phyloP scores from a whole-genome alignment of 768 basidiomycete species.

The Termitomyces bulborhizus region DNA sequence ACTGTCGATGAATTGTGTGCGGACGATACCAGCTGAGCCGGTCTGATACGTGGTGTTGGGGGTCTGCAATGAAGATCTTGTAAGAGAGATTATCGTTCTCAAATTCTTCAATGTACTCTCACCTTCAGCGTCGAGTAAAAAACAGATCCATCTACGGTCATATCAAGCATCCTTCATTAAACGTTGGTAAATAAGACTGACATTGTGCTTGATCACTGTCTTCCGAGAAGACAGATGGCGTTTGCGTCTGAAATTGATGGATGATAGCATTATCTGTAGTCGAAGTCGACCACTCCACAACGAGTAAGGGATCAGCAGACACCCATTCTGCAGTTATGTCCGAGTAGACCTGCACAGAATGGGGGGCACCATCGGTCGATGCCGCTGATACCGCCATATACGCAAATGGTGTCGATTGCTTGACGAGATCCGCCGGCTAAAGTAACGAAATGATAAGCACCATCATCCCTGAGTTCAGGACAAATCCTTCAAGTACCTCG shows the following conservation, averaged over 20 bases:
- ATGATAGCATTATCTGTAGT: constrained; percentile 35
- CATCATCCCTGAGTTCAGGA: neutral
- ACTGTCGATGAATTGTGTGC: constrained; percentile 53
- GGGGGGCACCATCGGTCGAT: constrained; percentile 41
- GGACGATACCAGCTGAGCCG: constrained; percentile 46
- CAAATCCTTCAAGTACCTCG: constrained; percentile 33
- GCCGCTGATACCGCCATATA: constrained; percentile 46
- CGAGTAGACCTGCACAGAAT: constrained; percentile 50
- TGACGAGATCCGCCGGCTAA: constrained; percentile 52
- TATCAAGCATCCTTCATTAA: neutral
- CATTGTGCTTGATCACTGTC: constrained; percentile 54
- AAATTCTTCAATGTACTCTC: constrained; percentile 8
- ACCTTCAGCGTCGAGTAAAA: constrained; percentile 54
- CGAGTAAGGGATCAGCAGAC: constrained; percentile 37
- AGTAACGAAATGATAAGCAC: neutral
- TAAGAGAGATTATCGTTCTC: neutral
- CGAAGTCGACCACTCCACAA: constrained; percentile 51
- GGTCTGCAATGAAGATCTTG: constrained; percentile 23
- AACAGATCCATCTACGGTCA: constrained; percentile 48
- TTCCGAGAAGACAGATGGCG: constrained; percentile 40
- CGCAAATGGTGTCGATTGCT: constrained; percentile 58
- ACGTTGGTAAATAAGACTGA: neutral
- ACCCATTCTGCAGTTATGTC: constrained; percentile 52
- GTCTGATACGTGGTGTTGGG: constrained; percentile 48
- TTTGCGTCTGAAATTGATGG: constrained; percentile 50